Percentiles rank a stretch among this genome's conserved stretches.
These are phyloP conservation scores for Lathyrus sativus DNA, from an alignment of 306 rosid genomes.

Conservation along the genomic window DNA sequence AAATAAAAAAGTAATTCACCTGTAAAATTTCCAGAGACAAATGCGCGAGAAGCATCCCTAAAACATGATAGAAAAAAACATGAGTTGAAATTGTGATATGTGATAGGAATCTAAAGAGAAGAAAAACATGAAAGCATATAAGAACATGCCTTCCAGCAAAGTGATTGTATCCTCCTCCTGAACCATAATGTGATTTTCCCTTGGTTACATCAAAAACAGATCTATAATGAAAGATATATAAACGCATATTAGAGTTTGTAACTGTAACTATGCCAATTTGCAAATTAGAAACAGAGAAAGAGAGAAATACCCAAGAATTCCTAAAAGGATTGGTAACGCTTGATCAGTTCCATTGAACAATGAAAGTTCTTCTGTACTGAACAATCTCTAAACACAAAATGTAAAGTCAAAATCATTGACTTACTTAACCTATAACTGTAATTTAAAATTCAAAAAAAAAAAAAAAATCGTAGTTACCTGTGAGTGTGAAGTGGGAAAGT, in stretches of 20 bases:
- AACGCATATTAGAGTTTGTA: constrained; percentile 8
- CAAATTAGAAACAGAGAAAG: not conserved
- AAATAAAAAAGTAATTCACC: constrained; percentile 49
- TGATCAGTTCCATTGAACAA: constrained; percentile 82
- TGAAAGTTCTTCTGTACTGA: constrained; percentile 68
- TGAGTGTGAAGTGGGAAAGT: constrained; percentile 34
- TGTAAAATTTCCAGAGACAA: constrained; percentile 96
- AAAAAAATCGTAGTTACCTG: constrained; percentile 37
- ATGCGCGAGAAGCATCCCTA: constrained; percentile 98
- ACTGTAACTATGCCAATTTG: not conserved
- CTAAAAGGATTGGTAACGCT: constrained; percentile 70
- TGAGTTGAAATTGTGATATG: constrained; percentile 24
- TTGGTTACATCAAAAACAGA: constrained; percentile 90
- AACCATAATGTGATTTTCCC: constrained; percentile 91
- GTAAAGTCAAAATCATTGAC: constrained; percentile 40
- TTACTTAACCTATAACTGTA: constrained; percentile 7
- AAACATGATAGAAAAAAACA: not conserved
- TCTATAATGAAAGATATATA: constrained; percentile 44
- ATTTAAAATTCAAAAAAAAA: not conserved
- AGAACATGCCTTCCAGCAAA: constrained; percentile 82
- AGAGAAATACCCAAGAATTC: constrained; percentile 79
- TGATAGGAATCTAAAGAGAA: constrained; percentile 14
- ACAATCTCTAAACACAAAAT: constrained; percentile 61
- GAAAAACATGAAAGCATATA: not conserved
- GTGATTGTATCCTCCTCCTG: constrained; percentile 89